Base-by-base conservation (phyloP, 257 asterid species). In the Penstemon eatonii region DNA sequence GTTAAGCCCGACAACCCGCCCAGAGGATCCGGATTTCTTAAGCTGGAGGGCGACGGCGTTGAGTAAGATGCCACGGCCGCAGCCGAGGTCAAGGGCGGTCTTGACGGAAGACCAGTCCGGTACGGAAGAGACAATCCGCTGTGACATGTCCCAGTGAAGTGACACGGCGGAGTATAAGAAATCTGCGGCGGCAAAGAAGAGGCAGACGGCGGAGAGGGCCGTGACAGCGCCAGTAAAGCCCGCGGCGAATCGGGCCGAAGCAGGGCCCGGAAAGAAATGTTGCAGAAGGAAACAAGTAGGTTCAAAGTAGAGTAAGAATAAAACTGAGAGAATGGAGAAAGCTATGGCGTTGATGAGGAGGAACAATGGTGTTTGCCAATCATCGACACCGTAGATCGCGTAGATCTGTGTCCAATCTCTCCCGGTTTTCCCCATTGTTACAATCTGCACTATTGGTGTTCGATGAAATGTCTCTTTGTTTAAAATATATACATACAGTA, bases 361-460 rank as follows among this genome's bases (percentile, higher is more conserved):
- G 76, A 92, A 92, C 0, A 84, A 7, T 5, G 97, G 96, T 2
- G 97, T 92, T 9, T 90, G 97, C 95, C 95, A 90, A 41, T 92
- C 98, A 18, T 83, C 95, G 0, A 92, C 72, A 36, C 98, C 98
- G 76, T 92, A 92, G 82, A 92, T 92, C 77, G 93, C 87, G 54
- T 90, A 89, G 98, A 92, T 92, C 93, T 92, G 97, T 52, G 88
- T 66, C 98, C 98, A 92, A 49, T 92, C 98, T 78, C 98, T 71
- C 2, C 83, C 85, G 2, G 88, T 44, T 76, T 87, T 89, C 3
- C 96, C 95, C 96, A 87, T 91, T 73, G 13, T n/a, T n/a, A 64
- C 19, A 15, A 40, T 45, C 52, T 47, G 66, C 76, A 72, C 47
- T n/a, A 4, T n/a, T n/a, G n/a, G 8, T 11, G 38, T 15, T n/a